These are phyloP conservation scores for Davidsoniella neocaledoniae DNA, from an alignment of 2,329 filamentous ascomycete genomes.

Conservation along the genomic window DNA sequence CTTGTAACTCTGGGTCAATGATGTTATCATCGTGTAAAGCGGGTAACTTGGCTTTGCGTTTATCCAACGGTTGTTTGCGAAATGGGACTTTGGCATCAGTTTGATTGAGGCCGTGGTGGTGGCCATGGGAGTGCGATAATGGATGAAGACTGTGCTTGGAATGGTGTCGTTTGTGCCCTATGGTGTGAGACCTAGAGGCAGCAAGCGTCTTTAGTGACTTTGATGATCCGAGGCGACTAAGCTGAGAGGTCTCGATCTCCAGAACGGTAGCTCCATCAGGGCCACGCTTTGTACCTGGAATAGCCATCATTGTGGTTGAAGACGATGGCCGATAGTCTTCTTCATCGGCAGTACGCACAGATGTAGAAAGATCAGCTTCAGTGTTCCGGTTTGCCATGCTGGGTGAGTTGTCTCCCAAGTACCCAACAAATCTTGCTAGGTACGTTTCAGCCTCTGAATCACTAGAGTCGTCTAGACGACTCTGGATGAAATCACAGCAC, in stretches of 20 bases:
- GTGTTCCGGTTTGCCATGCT: conserved; percentile 2
- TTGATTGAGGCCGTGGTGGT: conserved; percentile 1
- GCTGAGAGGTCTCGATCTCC: conserved; percentile 70
- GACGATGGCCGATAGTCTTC: conserved; percentile 34
- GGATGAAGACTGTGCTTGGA: conserved; percentile 55
- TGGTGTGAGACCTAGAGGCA: conserved; percentile 55
- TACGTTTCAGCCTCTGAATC: conserved; percentile 52
- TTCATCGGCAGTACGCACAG: conserved; percentile 21
- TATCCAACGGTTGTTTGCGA: conserved; percentile 50
- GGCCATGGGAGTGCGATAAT: neutral
- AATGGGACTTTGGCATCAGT: conserved; percentile 10
- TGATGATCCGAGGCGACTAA: conserved; percentile 85
- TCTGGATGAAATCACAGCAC: conserved; percentile 70
- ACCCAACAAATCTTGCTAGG: conserved; percentile 28
- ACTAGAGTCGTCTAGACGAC: conserved; percentile 75
- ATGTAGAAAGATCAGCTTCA: conserved; percentile 6
- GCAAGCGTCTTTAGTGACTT: conserved; percentile 67
- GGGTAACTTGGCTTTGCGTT: conserved; percentile 51
- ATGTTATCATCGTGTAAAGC: conserved; percentile 99
- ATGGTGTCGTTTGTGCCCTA: conserved; percentile 65
- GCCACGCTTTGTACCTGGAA: conserved; percentile 62
- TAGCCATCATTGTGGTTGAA: conserved; percentile 57
- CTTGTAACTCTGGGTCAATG: conserved; percentile 87
- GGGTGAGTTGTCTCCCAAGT: conserved; percentile 4
- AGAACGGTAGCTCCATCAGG: conserved; percentile 65